Evolutionary conservation across 1,284 basidiomycete species (phyloP), one percentile per base, ranked within the genome.

Genomic region (Leccinum pachyderme): DNA sequence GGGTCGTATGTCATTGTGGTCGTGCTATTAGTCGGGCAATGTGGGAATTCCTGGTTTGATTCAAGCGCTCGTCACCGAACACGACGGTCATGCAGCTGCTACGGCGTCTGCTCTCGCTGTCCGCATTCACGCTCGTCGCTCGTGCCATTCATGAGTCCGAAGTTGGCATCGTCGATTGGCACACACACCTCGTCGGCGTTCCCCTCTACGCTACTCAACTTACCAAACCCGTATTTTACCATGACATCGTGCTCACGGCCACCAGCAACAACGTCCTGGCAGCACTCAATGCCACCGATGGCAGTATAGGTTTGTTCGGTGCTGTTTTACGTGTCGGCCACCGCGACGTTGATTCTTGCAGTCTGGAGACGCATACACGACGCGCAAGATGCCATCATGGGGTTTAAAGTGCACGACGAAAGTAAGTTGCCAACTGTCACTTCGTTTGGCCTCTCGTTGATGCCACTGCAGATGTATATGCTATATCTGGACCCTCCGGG

Each of bases 161-260:
- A 57, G 91, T 85, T 33, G 93, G 93, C 49, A 77, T 92, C 32
- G 81, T 93, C 35, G 93, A 95, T 75, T 95, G 93, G 93, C 82
- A 95, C 73, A 87, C 84, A 61, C 72, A 79, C 22, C 78, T 89
- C 28, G 74, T 93, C 53, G 93, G 93, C 24, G 76, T 87, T 7
- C 89, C 91, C 1, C 70, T 85, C 9, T 65, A 74, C 31, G 69
- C 73, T n/a, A 75, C 79, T 6, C 66, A 62, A 0, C 66, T 75
- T 15, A 80, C 81, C 8, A 74, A 81, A 7, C 89, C 88, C 1
- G 65, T 73, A n/a, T 83, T 89, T 61, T 81, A 81, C 62, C 68
- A 74, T 49, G 71, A 77, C 59, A 69, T 89, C 32, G 68, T 94
- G 28, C 68, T 95, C 48, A 80, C 84, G 4, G 84, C 86, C 1